Evolutionary conservation across 2,329 filamentous ascomycete genomes (phyloP), one percentile per base, ranked within the genome.

Genomic region (Epichloe baconii): DNA sequence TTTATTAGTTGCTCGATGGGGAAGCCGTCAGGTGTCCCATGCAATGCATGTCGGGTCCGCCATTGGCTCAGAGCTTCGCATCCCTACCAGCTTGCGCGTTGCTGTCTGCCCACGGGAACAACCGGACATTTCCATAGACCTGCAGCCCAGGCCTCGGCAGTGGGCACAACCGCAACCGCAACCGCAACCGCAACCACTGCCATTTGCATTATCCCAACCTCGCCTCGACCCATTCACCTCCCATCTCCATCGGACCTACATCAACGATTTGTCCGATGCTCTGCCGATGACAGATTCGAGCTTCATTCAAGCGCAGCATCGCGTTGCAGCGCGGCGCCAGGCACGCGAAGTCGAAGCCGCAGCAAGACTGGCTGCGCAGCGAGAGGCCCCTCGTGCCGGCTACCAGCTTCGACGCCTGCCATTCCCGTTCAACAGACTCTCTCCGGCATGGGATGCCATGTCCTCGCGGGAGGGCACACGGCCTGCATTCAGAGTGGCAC

Each of bases 401-500:
- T 69, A 76, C 44, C 71, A 77, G 55, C 68, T 84, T 37, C 72
- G 77, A 52, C 71, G 76, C 51, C 67, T 86, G 6, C 79, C 80
- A 4, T 78, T 72, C 55, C 82, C 83, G n/a, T 67, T 88, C 55
- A 77, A 78, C 64, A 72, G 73, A 54, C 63, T 85, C 49, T 75
- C 75, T 71, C 36, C 63, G 38, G 69, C 80, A 50, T 95, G 86
- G 88, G 80, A 89, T 62, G 71, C 77, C 4, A 70, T 91, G 42
- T 80, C 79, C 40, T 83, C 85, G 5, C 81, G 86, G 54, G 83
- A 89, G 62, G 88, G 88, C 44, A 91, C 86, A 23, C 75, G 82
- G 15, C 91, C 93, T 5, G 84, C 87, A 11, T 96, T 95, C 66
- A 83, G 93, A 50, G 93, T 98, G 31, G 89, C 91, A 31, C 93